Evolutionary conservation across 2,329 filamentous ascomycete genomes (phyloP).

Genomic region (Catunica adiposa): DNA sequence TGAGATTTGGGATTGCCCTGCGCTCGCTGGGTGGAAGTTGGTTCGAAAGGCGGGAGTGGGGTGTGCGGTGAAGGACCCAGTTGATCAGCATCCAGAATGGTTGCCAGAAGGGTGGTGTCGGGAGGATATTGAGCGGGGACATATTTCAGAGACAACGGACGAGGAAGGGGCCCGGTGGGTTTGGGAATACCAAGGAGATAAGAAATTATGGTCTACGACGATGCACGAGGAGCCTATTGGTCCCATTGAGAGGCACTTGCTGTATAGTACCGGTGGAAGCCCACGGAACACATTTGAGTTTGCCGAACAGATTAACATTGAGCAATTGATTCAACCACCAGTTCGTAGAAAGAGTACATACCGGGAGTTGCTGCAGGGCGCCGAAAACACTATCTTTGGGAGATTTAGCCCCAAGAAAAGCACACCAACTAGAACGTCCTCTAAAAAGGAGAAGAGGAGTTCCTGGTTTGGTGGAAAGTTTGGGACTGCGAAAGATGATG

Average conservation of each 20-base stretch:
- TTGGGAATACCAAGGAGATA: slow-evolving; percentile 35
- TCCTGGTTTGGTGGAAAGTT: too few relatives aligned
- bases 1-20: slow-evolving; percentile 29
- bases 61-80: background rate
- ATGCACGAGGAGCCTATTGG: slow-evolving; percentile 38
- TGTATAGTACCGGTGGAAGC: slow-evolving; percentile 28
- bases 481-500: too few relatives aligned
- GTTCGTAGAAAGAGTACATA: background rate
- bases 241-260: slow-evolving; percentile 33
- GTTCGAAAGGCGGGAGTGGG: background rate
- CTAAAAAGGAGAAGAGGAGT: too few relatives aligned
- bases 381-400: background rate
- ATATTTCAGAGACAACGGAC: slow-evolving; percentile 16
- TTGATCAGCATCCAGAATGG: background rate
- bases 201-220: slow-evolving; percentile 24
- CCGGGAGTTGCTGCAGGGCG: slow-evolving; percentile 1
- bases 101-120: slow-evolving; percentile 6
- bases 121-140: slow-evolving; percentile 15
- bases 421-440: too few relatives aligned
- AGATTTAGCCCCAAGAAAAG: too few relatives aligned
- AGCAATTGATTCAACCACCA: slow-evolving; percentile 9
- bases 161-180: slow-evolving; percentile 28
- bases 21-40: slow-evolving; percentile 30
- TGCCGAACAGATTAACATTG: background rate
- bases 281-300: slow-evolving; percentile 18